Evolutionary conservation across 805 yeast genomes (phyloP), one percentile per base, ranked within the genome.

Genomic region (Myxozyma lipomycoides): DNA sequence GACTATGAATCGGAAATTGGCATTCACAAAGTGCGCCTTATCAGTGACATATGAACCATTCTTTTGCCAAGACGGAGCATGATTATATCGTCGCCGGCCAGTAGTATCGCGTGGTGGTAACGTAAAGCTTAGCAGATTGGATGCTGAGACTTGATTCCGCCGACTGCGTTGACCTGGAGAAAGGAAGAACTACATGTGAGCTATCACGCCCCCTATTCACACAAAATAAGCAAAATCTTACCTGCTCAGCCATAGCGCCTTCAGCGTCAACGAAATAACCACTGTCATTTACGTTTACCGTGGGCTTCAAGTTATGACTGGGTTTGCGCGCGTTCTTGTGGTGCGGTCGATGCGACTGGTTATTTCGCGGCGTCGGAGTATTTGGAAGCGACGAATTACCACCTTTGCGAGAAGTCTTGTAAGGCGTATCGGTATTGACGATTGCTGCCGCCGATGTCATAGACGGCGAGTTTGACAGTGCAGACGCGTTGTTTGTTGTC

Each of bases 1-100:
- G n/a, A 91, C 85, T 18, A 91, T 77, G 61, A 93, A 84, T 59
- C 87, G 79, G 64, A 84, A 90, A 64, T 85, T 84, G 19, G 89
- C 91, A 64, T 91, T 93, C 51, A 88, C 83, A 46, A 65, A 70
- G 10, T 63, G 57, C 23, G 56, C 58, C 46, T 66, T 63, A 44
- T 66, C 70, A 18, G 40, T n/a, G n/a, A 40, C 49, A 28, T 45
- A 39, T 3, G 52, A 43, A 17, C 46, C 40, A 24, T 26, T 21
- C 21, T 39, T 39, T 36, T 43, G 47, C 55, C 55, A 53, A n/a
- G 58, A 54, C 9, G 52, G 56, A 10, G 59, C 53, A 7, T 43
- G 26, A 6, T 28, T 40, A 12, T 45, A 51, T n/a, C 56, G 57
- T 7, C 43, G 21, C 18, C 24, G 53, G 10, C 46, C 53, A 10